Evolutionary conservation across 177 flowering plant genomes (phyloP).

Genomic region (Tripterygium wilfordii): DNA sequence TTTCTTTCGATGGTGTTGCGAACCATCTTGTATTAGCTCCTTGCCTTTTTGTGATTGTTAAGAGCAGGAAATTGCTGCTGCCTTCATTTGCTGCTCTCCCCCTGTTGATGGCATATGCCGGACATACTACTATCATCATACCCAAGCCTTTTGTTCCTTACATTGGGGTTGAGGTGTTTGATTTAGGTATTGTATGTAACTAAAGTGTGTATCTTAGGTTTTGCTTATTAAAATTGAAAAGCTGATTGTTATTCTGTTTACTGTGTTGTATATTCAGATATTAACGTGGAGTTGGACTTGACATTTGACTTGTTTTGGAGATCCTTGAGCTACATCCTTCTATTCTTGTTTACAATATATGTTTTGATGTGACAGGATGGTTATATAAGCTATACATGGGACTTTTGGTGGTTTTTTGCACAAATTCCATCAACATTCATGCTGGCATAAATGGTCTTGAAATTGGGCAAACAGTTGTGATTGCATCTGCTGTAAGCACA

Average conservation of each 20-base stretch:
- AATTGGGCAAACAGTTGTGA: constrained; percentile 95
- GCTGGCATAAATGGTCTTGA: constrained; percentile 98
- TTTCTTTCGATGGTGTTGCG: no score
- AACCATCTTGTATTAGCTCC: no score
- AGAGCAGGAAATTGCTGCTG: constrained; percentile 57
- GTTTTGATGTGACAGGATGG: constrained; percentile 53
- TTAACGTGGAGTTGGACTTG: no score
- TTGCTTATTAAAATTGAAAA: no score
- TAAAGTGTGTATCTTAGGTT: not conserved
- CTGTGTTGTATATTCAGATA: no score
- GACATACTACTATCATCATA: constrained; percentile 83
- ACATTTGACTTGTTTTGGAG: no score
- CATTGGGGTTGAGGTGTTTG: constrained; percentile 50
- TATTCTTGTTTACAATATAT: not conserved
- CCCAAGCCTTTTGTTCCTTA: constrained; percentile 89
- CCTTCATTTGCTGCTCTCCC: constrained; percentile 94
- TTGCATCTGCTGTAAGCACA: constrained; percentile 81
- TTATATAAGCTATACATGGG: constrained; percentile 85
- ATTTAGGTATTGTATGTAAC: constrained; percentile 43
- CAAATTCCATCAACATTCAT: constrained; percentile 95
- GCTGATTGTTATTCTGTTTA: no score
- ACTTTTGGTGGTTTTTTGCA: constrained; percentile 90
- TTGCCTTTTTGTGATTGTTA: constrained; percentile 10
- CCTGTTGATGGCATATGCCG: constrained; percentile 98
- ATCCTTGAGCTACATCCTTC: not conserved